These are phyloP conservation scores for Saccharomyces hybrid DNA, from an alignment of 1,139 yeast genomes.

Conservation along the genomic window DNA sequence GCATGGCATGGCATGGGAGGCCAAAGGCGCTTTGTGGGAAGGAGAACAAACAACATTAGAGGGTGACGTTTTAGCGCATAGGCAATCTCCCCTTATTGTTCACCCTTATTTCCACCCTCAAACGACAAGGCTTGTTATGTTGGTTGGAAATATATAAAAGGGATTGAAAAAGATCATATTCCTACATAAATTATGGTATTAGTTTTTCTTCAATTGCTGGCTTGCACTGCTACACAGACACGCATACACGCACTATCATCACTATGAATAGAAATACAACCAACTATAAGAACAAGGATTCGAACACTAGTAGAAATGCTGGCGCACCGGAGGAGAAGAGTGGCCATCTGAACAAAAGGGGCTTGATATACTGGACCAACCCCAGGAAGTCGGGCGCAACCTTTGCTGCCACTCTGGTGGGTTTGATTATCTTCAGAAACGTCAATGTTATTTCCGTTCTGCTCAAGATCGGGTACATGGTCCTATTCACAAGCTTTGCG, in stretches of 20 bases:
- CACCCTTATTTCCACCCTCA: conserved; percentile 1
- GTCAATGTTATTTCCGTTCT: conserved; percentile 60
- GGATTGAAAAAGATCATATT: not conserved
- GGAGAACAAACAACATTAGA: not conserved
- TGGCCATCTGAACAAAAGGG: not conserved
- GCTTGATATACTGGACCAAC: conserved; percentile 68
- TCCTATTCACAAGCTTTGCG: conserved; percentile 45
- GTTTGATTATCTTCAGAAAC: conserved; percentile 46
- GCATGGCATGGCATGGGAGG: not conserved
- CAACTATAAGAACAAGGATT: not conserved
- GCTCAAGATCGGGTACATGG: conserved; percentile 39
- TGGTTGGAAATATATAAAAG: not conserved
- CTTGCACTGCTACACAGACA: too few relatives aligned
- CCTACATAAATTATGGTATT: not conserved
- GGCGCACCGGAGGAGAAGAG: not conserved
- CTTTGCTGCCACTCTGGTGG: conserved; percentile 41
- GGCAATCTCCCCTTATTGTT: conserved; percentile 1
- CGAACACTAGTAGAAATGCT: not conserved
- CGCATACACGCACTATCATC: not conserved
- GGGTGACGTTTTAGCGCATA: not conserved
- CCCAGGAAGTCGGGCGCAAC: conserved; percentile 70
- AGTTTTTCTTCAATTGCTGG: too few relatives aligned
- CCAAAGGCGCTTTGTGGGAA: not conserved
- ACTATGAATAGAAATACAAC: not conserved
- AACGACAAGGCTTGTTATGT: not conserved